Percentiles rank a stretch among this genome's conserved stretches.
Conservation (phyloP, 1,284 basidiomycete species). For the Xanthoconium separans region DNA sequence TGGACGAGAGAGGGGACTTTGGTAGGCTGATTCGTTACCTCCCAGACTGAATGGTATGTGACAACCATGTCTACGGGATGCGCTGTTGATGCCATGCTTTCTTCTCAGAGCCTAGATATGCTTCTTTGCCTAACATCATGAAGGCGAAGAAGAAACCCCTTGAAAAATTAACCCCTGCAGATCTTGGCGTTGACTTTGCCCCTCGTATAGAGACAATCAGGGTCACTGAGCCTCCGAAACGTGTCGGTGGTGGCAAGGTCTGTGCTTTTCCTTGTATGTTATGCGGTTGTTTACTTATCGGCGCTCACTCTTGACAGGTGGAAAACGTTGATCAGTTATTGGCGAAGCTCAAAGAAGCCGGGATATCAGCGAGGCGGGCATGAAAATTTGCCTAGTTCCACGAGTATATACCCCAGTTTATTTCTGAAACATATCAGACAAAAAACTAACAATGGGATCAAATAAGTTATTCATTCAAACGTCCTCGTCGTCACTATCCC, state of each 20-base stretch:
- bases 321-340: constrained; percentile 89
- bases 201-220: constrained; percentile 87
- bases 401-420: constrained; percentile 8
- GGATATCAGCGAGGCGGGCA: constrained; percentile 53
- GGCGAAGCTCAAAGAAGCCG: constrained; percentile 88
- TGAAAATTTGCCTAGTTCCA: constrained; percentile 7
- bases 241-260: constrained; percentile 92
- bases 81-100: not conserved
- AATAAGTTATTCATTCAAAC: constrained; percentile 21
- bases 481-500: constrained; percentile 7
- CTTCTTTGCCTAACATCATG: constrained; percentile 95
- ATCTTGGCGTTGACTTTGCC: constrained; percentile 81
- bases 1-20: too few relatives aligned
- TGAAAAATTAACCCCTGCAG: constrained; percentile 78
- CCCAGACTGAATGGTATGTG: constrained; percentile 58
- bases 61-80: not conserved
- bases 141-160: constrained; percentile 99
- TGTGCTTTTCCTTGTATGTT: constrained; percentile 7
- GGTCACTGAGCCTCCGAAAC: constrained; percentile 89
- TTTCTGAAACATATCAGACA: not conserved
- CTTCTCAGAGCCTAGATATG: constrained; percentile 83
- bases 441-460: not conserved
- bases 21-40: constrained; percentile 1
- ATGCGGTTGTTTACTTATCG: not conserved
- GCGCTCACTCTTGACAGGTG: constrained; percentile 44